phyloP scores from a whole-genome alignment of 768 basidiomycete genomes.

The Calvatia gigantea region DNA sequence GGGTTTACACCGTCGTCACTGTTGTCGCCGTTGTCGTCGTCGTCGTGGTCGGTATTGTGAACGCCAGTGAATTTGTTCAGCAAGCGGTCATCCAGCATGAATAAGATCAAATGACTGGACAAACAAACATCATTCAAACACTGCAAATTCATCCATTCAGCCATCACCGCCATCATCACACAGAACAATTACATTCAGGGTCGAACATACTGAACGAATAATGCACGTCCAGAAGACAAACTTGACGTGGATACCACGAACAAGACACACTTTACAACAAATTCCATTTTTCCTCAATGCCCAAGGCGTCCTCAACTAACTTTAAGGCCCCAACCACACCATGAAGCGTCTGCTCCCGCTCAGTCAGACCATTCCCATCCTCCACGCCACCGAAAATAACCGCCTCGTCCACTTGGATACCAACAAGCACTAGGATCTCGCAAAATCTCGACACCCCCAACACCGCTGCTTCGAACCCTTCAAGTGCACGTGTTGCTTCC shows the following conservation, averaged over 20 bases:
- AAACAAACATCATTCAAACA: not conserved
- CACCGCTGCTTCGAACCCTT: not conserved
- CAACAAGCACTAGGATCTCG: not conserved
- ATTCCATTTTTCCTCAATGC: not conserved
- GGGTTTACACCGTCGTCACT: not conserved
- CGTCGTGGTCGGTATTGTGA: not conserved
- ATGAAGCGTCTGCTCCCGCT: not conserved
- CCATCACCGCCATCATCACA: constrained; percentile 5
- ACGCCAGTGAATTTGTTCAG: constrained; percentile 3
- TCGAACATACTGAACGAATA: too few relatives aligned
- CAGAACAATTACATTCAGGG: not conserved
- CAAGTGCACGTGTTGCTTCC: not conserved
- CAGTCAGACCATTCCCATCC: not conserved
- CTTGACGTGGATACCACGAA: not conserved
- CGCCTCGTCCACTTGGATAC: not conserved
- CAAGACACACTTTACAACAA: not conserved
- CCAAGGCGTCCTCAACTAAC: not conserved
- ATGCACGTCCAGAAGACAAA: not conserved
- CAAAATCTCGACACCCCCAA: not conserved
- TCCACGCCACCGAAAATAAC: not conserved
- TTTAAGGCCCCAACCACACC: not conserved
- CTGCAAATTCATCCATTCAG: not conserved
- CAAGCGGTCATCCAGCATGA: constrained; percentile 11
- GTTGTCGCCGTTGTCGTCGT: not conserved
- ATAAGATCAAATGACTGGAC: not conserved